phyloP scores from a whole-genome alignment of 805 yeast species.

The Suhomyces xylopsoci region DNA sequence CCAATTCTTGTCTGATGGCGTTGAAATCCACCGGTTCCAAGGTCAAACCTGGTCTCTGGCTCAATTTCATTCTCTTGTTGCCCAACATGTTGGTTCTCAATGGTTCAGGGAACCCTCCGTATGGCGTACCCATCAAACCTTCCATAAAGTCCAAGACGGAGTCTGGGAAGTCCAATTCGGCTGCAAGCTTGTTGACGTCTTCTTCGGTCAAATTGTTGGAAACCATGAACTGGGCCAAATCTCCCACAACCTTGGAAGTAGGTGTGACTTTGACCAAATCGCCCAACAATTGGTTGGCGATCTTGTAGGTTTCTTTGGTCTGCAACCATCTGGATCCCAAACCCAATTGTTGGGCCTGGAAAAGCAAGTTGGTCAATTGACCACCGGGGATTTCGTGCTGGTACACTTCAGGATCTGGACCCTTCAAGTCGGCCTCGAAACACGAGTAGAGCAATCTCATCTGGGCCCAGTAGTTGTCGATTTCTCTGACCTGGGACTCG shows the following conservation, averaged over 20 bases:
- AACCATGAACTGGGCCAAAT: slow-evolving; percentile 99
- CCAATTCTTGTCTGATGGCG: slow-evolving; percentile 68
- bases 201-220: slow-evolving; percentile 82
- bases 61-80: slow-evolving; percentile 89
- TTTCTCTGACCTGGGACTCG: slow-evolving; percentile 65
- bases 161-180: slow-evolving; percentile 95
- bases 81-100: slow-evolving; percentile 85
- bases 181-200: slow-evolving; percentile 85
- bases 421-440: slow-evolving; percentile 97
- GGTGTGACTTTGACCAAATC: slow-evolving; percentile 99
- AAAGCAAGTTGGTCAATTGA: slow-evolving; percentile 92
- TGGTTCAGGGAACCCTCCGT: slow-evolving; percentile 99
- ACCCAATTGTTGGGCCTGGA: slow-evolving; percentile 99
- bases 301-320: slow-evolving; percentile 90
- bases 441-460: slow-evolving; percentile 95
- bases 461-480: slow-evolving; percentile 98
- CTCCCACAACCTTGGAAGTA: slow-evolving; percentile 99
- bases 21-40: slow-evolving; percentile 80
- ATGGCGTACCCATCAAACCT: slow-evolving; percentile 99
- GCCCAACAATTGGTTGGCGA: slow-evolving; percentile 87
- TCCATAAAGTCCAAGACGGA: slow-evolving; percentile 97
- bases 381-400: slow-evolving; percentile 99
- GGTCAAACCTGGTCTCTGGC: slow-evolving; percentile 87
- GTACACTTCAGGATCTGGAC: slow-evolving; percentile 99
- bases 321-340: slow-evolving; percentile 95